These are phyloP conservation scores for Sarocladiaceae sp. DNA, from an alignment of 2,329 filamentous ascomycete species.

Conservation along the genomic window DNA sequence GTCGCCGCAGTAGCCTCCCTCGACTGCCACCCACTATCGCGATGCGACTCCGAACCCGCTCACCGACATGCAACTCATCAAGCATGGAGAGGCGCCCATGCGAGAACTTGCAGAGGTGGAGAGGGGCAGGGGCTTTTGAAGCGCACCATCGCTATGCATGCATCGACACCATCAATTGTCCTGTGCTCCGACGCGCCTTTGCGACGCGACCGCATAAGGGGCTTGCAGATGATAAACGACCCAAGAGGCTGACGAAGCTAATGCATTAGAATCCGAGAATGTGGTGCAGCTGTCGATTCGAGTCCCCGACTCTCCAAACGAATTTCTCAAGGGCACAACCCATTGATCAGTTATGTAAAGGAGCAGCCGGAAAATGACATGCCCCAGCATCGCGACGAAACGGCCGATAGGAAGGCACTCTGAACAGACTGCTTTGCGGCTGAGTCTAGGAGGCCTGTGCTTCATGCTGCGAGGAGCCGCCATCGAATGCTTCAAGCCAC, in stretches of 20 bases:
- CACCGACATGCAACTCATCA: conserved; percentile 9
- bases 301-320: no score
- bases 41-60: conserved; percentile 7
- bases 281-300: not conserved
- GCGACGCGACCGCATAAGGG: not conserved
- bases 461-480: not conserved
- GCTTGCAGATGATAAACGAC: conserved; percentile 1
- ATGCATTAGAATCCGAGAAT: not conserved
- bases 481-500: conserved; percentile 2
- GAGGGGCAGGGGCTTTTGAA: not conserved
- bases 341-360: not conserved
- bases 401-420: not conserved
- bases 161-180: not conserved
- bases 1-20: conserved; percentile 1
- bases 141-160: not conserved
- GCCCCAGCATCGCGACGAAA: no score
- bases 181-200: not conserved
- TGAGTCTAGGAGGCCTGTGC: conserved; percentile 8
- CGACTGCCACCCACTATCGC: not conserved
- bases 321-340: no score
- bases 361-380: not conserved
- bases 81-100: conserved; percentile 2
- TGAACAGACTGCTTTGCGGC: not conserved
- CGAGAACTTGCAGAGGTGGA: not conserved
- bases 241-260: conserved; percentile 1